Evolutionary conservation across 192 early-diverging fungal species (phyloP).

Genomic region (Funneliformis mosseae): DNA sequence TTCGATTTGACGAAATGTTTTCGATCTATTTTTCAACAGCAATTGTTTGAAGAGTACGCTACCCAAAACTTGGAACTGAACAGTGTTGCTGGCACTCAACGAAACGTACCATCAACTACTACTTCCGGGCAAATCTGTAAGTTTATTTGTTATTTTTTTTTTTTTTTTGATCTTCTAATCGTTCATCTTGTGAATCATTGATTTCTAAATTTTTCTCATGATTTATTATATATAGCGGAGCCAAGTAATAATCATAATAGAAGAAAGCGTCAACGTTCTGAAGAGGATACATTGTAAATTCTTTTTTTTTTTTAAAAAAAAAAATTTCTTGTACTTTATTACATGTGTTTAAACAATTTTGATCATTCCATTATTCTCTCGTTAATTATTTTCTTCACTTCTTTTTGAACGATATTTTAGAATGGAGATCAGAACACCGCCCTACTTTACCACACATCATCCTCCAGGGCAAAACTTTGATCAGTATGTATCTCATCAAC

Average conservation of each 20-base stretch:
- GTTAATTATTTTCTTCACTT: neutral
- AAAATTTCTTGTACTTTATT: neutral
- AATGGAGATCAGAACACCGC: conserved; percentile 10
- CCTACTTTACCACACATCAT: neutral
- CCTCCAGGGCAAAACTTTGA: neutral
- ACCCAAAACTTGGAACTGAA: neutral
- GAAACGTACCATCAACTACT: neutral
- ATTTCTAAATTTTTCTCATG: neutral
- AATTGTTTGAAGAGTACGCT: conserved; percentile 15
- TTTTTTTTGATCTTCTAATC: neutral
- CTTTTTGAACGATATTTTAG: neutral
- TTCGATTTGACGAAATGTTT: neutral
- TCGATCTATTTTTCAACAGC: neutral
- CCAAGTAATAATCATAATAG: neutral
- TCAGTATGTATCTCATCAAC: conserved; percentile 9
- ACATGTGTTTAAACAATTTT: neutral
- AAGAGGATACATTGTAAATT: conserved; percentile 22
- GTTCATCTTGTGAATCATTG: neutral
- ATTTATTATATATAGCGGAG: neutral
- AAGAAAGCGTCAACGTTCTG: conserved; percentile 10
- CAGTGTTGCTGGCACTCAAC: conserved; percentile 3
- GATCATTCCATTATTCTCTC: neutral
- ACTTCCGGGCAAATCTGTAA: neutral
- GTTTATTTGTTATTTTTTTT: neutral
- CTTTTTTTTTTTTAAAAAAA: neutral